Conservation (phyloP, 2,329 filamentous ascomycete genomes). For the Fusarium siculi region DNA sequence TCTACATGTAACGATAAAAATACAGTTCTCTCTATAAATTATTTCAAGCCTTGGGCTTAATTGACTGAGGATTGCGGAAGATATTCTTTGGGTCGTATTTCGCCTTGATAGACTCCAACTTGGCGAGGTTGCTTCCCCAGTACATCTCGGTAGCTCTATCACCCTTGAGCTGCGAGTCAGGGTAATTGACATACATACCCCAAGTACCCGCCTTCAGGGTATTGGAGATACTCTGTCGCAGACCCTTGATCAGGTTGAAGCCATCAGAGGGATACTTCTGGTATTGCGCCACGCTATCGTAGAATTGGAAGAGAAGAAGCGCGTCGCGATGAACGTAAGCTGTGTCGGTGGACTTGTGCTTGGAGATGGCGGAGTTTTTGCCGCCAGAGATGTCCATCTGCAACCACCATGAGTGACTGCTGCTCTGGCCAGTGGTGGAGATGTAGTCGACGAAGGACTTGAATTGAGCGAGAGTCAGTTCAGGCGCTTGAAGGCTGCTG, state of each 20-base stretch:
- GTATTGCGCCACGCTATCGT: conserved; percentile 50
- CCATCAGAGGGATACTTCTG: conserved; percentile 49
- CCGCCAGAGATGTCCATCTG: conserved; percentile 50
- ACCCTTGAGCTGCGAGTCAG: conserved; percentile 51
- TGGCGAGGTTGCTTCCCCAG: conserved; percentile 51
- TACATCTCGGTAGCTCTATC: conserved; percentile 50
- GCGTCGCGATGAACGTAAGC: conserved; percentile 56
- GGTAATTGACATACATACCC: conserved; percentile 57
- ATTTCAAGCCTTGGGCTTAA: conserved; percentile 23
- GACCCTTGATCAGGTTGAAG: conserved; percentile 48
- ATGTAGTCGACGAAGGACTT: conserved; percentile 42
- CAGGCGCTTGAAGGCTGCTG: conserved; percentile 43
- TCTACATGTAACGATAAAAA: background rate
- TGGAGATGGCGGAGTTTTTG: conserved; percentile 51
- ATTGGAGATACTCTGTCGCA: conserved; percentile 49
- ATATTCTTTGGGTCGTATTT: conserved; percentile 50
- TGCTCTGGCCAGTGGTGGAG: conserved; percentile 28
- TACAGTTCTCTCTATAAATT: background rate
- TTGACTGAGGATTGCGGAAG: conserved; percentile 53
- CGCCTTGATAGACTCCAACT: conserved; percentile 50
- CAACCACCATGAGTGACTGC: conserved; percentile 40
- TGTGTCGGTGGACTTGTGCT: conserved; percentile 43
- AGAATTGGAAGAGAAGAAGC: conserved; percentile 63
- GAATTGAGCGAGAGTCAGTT: conserved; percentile 36
- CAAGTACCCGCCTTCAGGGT: conserved; percentile 43